These are phyloP conservation scores for Crotalaria pallida DNA, from an alignment of 306 rosid genomes.

Conservation along the genomic window DNA sequence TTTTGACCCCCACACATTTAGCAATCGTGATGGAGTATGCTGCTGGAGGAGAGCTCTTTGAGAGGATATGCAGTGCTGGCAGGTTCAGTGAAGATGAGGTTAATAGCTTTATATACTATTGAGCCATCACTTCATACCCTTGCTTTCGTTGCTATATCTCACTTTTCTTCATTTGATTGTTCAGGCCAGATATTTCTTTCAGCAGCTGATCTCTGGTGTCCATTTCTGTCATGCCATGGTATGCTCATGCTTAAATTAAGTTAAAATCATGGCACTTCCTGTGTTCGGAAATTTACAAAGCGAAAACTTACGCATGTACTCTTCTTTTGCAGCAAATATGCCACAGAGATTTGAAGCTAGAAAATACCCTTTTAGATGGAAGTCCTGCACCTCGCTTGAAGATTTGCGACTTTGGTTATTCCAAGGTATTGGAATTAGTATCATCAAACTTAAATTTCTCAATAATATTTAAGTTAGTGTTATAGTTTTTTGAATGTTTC, in stretches of 20 bases:
- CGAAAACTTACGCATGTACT: background rate
- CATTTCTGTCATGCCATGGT: slow-evolving; percentile 59
- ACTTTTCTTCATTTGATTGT: slow-evolving; percentile 8
- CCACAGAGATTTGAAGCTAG: slow-evolving; percentile 61
- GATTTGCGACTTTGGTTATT: slow-evolving; percentile 67
- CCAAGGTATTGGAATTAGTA: slow-evolving; percentile 37
- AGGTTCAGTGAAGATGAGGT: slow-evolving; percentile 78
- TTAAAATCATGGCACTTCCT: background rate
- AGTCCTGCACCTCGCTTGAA: slow-evolving; percentile 69
- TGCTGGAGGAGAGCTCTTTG: slow-evolving; percentile 64
- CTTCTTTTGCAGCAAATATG: slow-evolving; percentile 50
- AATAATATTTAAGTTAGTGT: background rate
- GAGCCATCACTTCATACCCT: background rate
- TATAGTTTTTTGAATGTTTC: background rate
- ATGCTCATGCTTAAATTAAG: background rate
- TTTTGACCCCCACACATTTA: slow-evolving; percentile 63
- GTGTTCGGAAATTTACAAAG: background rate
- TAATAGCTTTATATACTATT: slow-evolving; percentile 2
- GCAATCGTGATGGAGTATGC: slow-evolving; percentile 77
- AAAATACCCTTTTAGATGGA: slow-evolving; percentile 63
- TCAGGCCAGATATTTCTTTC: slow-evolving; percentile 73
- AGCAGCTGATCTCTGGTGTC: slow-evolving; percentile 71
- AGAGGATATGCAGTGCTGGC: slow-evolving; percentile 63
- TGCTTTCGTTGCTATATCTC: background rate
- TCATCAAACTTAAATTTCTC: background rate